These are phyloP conservation scores for Thelonectria olida DNA, from an alignment of 2,329 filamentous ascomycete species.

Conservation along the genomic window DNA sequence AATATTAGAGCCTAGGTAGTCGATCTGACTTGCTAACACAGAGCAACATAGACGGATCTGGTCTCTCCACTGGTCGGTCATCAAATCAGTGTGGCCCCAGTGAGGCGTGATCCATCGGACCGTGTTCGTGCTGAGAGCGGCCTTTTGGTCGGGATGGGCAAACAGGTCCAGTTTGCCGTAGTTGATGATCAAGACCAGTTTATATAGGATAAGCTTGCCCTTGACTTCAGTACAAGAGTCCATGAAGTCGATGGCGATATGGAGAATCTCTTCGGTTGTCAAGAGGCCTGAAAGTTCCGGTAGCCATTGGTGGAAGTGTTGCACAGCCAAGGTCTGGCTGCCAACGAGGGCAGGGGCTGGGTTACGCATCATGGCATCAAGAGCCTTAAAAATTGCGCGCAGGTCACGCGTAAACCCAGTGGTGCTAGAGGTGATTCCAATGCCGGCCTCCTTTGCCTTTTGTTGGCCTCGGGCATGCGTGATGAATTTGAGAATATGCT, in stretches of 20 bases:
- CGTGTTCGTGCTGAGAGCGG: conserved; percentile 80
- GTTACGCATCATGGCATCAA: conserved; percentile 91
- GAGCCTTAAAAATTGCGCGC: conserved; percentile 85
- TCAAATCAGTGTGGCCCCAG: conserved; percentile 80
- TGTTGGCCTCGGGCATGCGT: conserved; percentile 88
- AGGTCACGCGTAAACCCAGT: conserved; percentile 83
- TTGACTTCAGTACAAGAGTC: conserved; percentile 88
- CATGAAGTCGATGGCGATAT: conserved; percentile 92
- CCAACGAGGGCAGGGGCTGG: conserved; percentile 86
- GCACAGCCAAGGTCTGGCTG: conserved; percentile 92
- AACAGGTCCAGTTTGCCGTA: conserved; percentile 87
- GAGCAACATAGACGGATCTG: conserved; percentile 95
- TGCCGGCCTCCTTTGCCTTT: conserved; percentile 85
- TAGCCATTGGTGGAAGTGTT: conserved; percentile 98
- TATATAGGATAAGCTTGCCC: conserved; percentile 91
- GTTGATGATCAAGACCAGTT: conserved; percentile 91
- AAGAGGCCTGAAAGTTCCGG: conserved; percentile 85
- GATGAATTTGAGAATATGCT: conserved; percentile 93
- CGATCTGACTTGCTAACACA: conserved; percentile 85
- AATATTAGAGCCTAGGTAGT: conserved; percentile 80
- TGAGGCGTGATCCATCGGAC: conserved; percentile 92
- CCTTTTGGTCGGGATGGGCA: conserved; percentile 77
- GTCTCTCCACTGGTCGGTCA: conserved; percentile 88
- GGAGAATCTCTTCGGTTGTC: conserved; percentile 83
- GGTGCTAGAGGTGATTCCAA: conserved; percentile 81